These are phyloP conservation scores for Dioscorea alata DNA, from an alignment of 106 monocot genomes.

Conservation along the genomic window DNA sequence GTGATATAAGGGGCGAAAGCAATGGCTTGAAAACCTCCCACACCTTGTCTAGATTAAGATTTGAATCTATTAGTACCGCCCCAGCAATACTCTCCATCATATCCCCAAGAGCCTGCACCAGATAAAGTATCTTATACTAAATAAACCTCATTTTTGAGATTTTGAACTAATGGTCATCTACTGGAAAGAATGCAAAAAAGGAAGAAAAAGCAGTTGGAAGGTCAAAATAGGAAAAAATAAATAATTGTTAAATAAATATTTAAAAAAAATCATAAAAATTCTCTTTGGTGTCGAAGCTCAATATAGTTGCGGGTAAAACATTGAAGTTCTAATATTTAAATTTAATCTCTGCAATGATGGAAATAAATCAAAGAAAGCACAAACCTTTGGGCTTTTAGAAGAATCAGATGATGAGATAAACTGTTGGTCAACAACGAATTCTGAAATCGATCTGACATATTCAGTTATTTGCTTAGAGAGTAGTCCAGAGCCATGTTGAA, in stretches of 20 bases:
- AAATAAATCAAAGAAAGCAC: neutral
- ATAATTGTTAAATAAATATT: too few relatives aligned
- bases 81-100: conserved; percentile 93
- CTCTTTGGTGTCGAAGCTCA: too few relatives aligned
- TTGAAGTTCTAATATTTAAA: too few relatives aligned
- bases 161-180: too few relatives aligned
- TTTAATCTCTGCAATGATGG: too few relatives aligned
- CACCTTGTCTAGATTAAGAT: conserved; percentile 44
- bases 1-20: conserved; percentile 84
- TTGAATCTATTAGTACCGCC: conserved; percentile 72
- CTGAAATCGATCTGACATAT: conserved; percentile 7
- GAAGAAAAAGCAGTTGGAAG: too few relatives aligned
- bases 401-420: neutral
- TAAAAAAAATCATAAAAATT: too few relatives aligned
- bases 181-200: too few relatives aligned
- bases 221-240: too few relatives aligned
- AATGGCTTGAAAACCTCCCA: conserved; percentile 75
- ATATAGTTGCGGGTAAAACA: too few relatives aligned
- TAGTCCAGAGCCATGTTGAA: conserved; percentile 34
- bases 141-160: neutral
- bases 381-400: conserved; percentile 30
- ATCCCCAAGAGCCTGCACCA: conserved; percentile 75
- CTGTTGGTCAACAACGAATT: neutral
- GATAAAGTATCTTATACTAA: neutral
- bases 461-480: conserved; percentile 26